Percentiles rank a stretch among this genome's conserved stretches.
Conservation (phyloP, 2,329 filamentous ascomycete species). For the Fusarium marasasianum region DNA sequence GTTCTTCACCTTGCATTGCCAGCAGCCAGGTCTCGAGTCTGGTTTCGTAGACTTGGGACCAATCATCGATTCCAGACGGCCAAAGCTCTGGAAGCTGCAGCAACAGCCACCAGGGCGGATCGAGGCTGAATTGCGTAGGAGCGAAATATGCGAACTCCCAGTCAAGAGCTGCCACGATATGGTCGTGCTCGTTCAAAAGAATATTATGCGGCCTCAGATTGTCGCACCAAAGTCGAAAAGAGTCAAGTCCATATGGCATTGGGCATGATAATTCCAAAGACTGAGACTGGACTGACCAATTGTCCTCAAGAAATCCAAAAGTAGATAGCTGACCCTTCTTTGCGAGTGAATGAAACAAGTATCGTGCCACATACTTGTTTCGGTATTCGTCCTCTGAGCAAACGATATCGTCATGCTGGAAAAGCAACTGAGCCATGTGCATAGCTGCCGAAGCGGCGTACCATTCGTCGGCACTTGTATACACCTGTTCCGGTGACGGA, state of each 20-base stretch:
- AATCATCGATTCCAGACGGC: neutral
- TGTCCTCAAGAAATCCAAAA: conserved; percentile 44
- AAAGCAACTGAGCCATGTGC: conserved; percentile 52
- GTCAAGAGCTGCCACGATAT: neutral
- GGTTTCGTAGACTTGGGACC: neutral
- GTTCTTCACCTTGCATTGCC: neutral
- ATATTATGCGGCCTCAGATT: conserved; percentile 41
- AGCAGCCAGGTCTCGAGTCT: neutral
- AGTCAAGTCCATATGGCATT: neutral
- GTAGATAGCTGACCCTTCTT: conserved; percentile 38
- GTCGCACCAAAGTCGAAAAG: conserved; percentile 45
- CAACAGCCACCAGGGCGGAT: neutral
- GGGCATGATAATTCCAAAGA: neutral
- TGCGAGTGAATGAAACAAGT: conserved; percentile 51
- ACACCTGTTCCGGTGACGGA: conserved; percentile 23
- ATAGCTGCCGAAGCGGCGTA: conserved; percentile 51
- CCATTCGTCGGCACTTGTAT: conserved; percentile 48
- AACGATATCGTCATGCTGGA: conserved; percentile 53
- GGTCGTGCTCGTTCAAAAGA: neutral
- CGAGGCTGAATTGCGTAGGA: neutral
- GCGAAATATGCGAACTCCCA: neutral
- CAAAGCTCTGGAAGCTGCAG: neutral
- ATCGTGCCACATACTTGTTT: conserved; percentile 54
- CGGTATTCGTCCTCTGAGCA: conserved; percentile 50
- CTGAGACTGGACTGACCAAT: conserved; percentile 43